phyloP scores from a whole-genome alignment of 306 rosid species.

The Glycine soja region DNA sequence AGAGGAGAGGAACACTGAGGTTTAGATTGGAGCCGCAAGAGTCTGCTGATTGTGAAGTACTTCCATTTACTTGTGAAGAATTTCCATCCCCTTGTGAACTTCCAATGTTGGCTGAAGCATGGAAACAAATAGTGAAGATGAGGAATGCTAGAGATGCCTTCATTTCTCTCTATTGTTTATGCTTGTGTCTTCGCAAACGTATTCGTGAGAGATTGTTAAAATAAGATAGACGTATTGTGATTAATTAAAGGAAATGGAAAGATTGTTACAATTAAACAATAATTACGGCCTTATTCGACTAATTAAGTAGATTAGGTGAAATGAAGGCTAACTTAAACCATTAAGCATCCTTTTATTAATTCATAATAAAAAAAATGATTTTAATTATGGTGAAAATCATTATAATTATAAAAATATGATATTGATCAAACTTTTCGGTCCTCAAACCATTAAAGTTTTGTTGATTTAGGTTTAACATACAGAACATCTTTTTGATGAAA shows the following conservation, averaged over 20 bases:
- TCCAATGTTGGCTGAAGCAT: slow-evolving; percentile 55
- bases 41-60: slow-evolving; percentile 56
- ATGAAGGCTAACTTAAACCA: slow-evolving; percentile 44
- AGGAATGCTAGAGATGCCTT: slow-evolving; percentile 39
- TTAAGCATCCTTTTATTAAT: slow-evolving; percentile 9
- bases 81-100: slow-evolving; percentile 52
- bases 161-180: slow-evolving; percentile 48
- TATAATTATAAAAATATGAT: not conserved
- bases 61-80: slow-evolving; percentile 63
- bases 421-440: slow-evolving; percentile 21
- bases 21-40: slow-evolving; percentile 64
- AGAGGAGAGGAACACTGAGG: slow-evolving; percentile 54
- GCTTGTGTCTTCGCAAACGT: slow-evolving; percentile 12
- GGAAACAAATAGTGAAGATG: slow-evolving; percentile 46
- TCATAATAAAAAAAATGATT: not conserved
- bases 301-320: slow-evolving; percentile 46
- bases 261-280: slow-evolving; percentile 37
- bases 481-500: no score
- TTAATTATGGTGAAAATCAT: not conserved
- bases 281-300: slow-evolving; percentile 33
- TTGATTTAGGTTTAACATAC: not conserved
- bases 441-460: not conserved
- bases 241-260: not conserved
- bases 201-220: slow-evolving; percentile 3
- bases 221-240: no score